Evolutionary conservation across 2,329 filamentous ascomycete genomes (phyloP).

Genomic region (Colletotrichum acutatum): DNA sequence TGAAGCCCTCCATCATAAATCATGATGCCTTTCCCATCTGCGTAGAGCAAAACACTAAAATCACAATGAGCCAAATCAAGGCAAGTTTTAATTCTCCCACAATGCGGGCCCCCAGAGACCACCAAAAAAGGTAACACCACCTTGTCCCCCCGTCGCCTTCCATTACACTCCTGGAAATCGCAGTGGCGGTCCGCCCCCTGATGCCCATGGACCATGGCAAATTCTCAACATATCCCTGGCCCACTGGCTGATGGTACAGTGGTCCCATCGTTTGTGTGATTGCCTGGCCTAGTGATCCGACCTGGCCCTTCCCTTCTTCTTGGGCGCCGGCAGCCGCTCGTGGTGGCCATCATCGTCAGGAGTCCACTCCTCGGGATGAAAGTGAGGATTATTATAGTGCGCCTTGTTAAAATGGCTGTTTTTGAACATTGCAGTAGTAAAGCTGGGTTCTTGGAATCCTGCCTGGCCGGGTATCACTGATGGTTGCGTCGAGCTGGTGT

Average conservation of each 20-base stretch:
- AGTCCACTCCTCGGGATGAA: slow-evolving; percentile 57
- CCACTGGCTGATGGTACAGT: slow-evolving; percentile 15
- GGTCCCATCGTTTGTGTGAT: slow-evolving; percentile 1
- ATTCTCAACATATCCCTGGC: neutral
- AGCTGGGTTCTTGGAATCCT: slow-evolving; percentile 55
- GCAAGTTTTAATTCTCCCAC: slow-evolving; percentile 5
- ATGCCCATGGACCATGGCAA: neutral
- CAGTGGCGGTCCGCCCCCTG: neutral
- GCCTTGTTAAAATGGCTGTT: slow-evolving; percentile 75
- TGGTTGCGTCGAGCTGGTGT: slow-evolving; percentile 39
- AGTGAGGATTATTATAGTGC: slow-evolving; percentile 72
- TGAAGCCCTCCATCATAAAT: slow-evolving; percentile 22
- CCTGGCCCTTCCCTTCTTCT: slow-evolving; percentile 30
- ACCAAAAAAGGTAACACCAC: neutral
- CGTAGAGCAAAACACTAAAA: neutral
- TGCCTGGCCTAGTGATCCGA: slow-evolving; percentile 17
- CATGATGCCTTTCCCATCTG: slow-evolving; percentile 23
- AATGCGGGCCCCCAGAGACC: slow-evolving; percentile 5
- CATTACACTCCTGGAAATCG: neutral
- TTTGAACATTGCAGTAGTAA: slow-evolving; percentile 70
- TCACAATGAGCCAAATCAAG: neutral
- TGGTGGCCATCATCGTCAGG: slow-evolving; percentile 49
- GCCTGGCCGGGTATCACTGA: slow-evolving; percentile 38
- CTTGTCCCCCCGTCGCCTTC: neutral
- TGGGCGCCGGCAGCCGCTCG: slow-evolving; percentile 19